Base-by-base conservation (phyloP, 2,329 filamentous ascomycete species). In the Talaromyces sp. region DNA sequence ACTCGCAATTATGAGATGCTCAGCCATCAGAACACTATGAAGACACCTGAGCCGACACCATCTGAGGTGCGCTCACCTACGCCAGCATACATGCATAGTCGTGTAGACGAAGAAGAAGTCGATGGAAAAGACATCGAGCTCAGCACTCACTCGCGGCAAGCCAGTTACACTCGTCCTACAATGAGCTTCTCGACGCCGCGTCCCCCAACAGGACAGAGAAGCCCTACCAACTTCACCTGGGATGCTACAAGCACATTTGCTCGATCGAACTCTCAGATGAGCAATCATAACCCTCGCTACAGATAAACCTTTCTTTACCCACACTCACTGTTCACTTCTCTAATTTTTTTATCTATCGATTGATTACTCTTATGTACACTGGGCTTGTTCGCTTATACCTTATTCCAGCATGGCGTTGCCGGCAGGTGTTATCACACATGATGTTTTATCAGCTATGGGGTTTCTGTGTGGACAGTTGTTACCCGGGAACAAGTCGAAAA, bases 1-100 rank as follows among this genome's bases (percentile, higher is more conserved):
- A 83, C 82, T 75, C 86, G 87, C 80, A 87, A 89, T 77, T 93
- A 93, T 82, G 91, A 93, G 83, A 93, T 93, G 90, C 87, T 93
- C 54, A 76, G 69, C 50, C 49, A 37, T 8, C 43, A 47, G 31
- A 27, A 64, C 68, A 22, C 66, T 66, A 1, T 69, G 47, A 80
- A 77, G 66, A 73, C 72, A 14, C 76, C 77, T 0, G 76, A 78
- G 49, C 72, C 62, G 8, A 45, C 74, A 41, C 66, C 70, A 54
- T 68, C 72, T n/a, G 73, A 68, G 43, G 72, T 73, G n/a, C 70
- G 69, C 39, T 70, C 68, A 11, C 65, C 65, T 16, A 64, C 60
- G 3, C 65, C 65, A 11, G 61, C 56, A 22, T 63, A 60, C 9
- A 33, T 52, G 9, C 16, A 60, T 27, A 39, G 22, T 31, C 57